A percentile compares a stretch with the other conserved stretches of the same genome.
phyloP scores from a whole-genome alignment of 1,139 yeast genomes.

The Williopsis jadinii region DNA sequence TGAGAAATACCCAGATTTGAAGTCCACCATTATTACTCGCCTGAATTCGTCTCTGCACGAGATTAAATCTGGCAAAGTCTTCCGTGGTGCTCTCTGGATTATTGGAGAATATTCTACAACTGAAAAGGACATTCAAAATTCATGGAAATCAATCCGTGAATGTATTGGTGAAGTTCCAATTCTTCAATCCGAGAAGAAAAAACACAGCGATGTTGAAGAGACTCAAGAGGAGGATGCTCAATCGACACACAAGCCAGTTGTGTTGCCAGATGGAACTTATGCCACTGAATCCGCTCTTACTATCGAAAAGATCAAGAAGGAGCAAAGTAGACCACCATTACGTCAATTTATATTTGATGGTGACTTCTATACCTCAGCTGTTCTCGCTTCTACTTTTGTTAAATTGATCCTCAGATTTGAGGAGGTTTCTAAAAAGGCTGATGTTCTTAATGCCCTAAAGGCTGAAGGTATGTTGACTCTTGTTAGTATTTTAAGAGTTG shows the following conservation, averaged over 20 bases:
- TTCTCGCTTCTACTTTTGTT: constrained; percentile 80
- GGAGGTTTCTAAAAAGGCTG: constrained; percentile 46
- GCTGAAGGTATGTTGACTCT: constrained; percentile 93
- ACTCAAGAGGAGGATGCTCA: constrained; percentile 24
- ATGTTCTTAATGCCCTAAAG: constrained; percentile 70
- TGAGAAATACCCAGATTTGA: constrained; percentile 81
- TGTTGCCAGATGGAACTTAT: constrained; percentile 96
- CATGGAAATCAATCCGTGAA: constrained; percentile 83
- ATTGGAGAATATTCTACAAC: constrained; percentile 85
- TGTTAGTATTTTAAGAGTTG: constrained; percentile 88
- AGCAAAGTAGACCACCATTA: constrained; percentile 58
- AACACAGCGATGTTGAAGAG: constrained; percentile 31
- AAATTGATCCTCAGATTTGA: constrained; percentile 79
- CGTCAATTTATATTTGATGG: constrained; percentile 81
- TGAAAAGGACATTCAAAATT: constrained; percentile 65
- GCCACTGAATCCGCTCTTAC: constrained; percentile 92
- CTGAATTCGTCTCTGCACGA: constrained; percentile 57
- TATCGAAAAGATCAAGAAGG: constrained; percentile 29
- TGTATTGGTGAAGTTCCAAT: constrained; percentile 92
- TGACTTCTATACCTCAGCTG: constrained; percentile 87
- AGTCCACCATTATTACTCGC: constrained; percentile 58
- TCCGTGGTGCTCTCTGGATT: constrained; percentile 93
- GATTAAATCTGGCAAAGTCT: constrained; percentile 83
- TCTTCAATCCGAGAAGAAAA: constrained; percentile 61
- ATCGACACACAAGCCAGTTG: constrained; percentile 59